phyloP scores from a whole-genome alignment of 495 filamentous ascomycete genomes.

The Parachaetomium inaequale region DNA sequence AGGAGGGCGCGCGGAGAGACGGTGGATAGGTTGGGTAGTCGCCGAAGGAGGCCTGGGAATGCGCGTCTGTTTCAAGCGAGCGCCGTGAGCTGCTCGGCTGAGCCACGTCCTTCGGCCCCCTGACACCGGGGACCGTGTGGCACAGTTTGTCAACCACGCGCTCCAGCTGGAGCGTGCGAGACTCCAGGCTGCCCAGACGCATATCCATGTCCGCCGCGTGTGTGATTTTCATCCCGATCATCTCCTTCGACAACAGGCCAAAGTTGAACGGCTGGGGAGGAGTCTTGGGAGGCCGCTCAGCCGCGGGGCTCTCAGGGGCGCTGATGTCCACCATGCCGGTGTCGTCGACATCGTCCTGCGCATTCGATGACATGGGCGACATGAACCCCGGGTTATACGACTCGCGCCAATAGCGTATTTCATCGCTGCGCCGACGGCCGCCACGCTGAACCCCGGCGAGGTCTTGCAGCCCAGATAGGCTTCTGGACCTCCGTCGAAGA shows the following conservation, averaged over 20 bases:
- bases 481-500: conserved; percentile 50
- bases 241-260: conserved; percentile 39
- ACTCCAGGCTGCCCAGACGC: conserved; percentile 45
- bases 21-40: conserved; percentile 39
- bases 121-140: conserved; percentile 40
- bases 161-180: conserved; percentile 47
- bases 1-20: conserved; percentile 36
- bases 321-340: conserved; percentile 34
- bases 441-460: conserved; percentile 24
- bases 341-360: conserved; percentile 40
- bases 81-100: conserved; percentile 33
- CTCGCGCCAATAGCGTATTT: conserved; percentile 56
- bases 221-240: conserved; percentile 53
- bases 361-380: conserved; percentile 48
- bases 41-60: conserved; percentile 40
- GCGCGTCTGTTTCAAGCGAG: conserved; percentile 35
- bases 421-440: conserved; percentile 50
- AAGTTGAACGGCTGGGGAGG: conserved; percentile 54
- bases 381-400: conserved; percentile 46
- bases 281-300: conserved; percentile 36
- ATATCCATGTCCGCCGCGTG: conserved; percentile 50
- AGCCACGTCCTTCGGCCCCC: conserved; percentile 27
- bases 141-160: conserved; percentile 43
- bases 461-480: conserved; percentile 50
- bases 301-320: conserved; percentile 31